A percentile compares a stretch with the other conserved stretches of the same genome.
Evolutionary conservation across 2,329 filamentous ascomycete species (phyloP).

Genomic region (Cordyceps pruinosa): DNA sequence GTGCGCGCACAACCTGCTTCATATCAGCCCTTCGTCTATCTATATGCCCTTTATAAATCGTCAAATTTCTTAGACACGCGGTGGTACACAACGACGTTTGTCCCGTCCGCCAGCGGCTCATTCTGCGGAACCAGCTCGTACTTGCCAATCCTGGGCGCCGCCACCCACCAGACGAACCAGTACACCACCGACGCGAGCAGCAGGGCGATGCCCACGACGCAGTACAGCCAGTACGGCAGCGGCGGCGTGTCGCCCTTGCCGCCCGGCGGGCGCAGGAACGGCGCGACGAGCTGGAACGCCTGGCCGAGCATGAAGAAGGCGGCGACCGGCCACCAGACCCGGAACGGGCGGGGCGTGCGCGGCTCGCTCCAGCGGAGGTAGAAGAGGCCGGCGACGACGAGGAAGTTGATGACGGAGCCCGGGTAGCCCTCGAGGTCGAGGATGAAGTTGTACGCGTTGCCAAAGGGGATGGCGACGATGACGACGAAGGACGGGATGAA

Average conservation of each 20-base stretch:
- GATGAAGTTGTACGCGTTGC: conserved; percentile 16
- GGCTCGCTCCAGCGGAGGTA: conserved; percentile 16
- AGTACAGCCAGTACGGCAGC: conserved; percentile 20
- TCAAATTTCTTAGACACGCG: conserved; percentile 14
- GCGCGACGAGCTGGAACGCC: conserved; percentile 18
- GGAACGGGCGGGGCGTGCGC: conserved; percentile 15
- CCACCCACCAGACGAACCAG: conserved; percentile 20
- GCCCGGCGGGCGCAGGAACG: conserved; percentile 16
- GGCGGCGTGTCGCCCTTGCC: conserved; percentile 18
- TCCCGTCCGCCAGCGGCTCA: conserved; percentile 18
- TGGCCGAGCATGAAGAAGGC: conserved; percentile 18
- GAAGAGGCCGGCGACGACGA: conserved; percentile 16
- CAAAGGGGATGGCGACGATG: conserved; percentile 18
- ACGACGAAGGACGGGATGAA: conserved; percentile 17
- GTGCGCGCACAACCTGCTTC: no score
- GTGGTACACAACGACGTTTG: conserved; percentile 19
- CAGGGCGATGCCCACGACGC: conserved; percentile 17
- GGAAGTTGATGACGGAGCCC: conserved; percentile 15
- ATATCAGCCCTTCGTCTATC: no score
- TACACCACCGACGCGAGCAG: conserved; percentile 16
- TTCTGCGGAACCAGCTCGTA: conserved; percentile 17
- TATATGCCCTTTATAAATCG: neutral
- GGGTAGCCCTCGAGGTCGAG: conserved; percentile 16
- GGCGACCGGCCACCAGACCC: conserved; percentile 17
- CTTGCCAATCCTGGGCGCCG: conserved; percentile 15